Conservation (phyloP, 345 rosid genomes). For the Orychophragmus violaceus region DNA sequence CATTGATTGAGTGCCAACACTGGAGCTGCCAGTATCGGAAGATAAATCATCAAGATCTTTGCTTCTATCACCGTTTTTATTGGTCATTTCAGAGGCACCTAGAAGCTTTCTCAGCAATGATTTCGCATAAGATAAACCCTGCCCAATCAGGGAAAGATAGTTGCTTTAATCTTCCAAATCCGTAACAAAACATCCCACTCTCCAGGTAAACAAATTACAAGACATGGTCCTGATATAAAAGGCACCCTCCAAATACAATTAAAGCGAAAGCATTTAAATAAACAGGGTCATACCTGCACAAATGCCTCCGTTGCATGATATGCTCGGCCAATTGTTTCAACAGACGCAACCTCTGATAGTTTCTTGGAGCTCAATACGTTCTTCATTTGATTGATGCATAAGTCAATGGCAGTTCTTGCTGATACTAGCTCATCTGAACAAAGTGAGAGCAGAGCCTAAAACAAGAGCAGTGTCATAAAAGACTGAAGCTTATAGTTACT, state of each 20-base stretch:
- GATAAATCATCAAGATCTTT: slow-evolving; percentile 81
- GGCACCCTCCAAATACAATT: slow-evolving; percentile 1
- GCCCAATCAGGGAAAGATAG: slow-evolving; percentile 26
- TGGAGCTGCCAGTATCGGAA: slow-evolving; percentile 88
- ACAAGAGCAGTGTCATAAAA: slow-evolving; percentile 25
- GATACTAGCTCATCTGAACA: slow-evolving; percentile 83
- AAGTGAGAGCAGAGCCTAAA: slow-evolving; percentile 84
- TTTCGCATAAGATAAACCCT: slow-evolving; percentile 87
- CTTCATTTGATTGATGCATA: slow-evolving; percentile 83
- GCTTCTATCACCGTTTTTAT: slow-evolving; percentile 53
- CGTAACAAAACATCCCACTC: not conserved
- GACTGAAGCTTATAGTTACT: not conserved
- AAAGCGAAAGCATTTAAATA: not conserved
- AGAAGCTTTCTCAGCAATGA: slow-evolving; percentile 68
- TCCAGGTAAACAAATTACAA: not conserved
- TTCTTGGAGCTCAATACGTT: slow-evolving; percentile 70
- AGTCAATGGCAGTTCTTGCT: slow-evolving; percentile 76
- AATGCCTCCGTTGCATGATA: slow-evolving; percentile 88
- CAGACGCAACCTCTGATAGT: slow-evolving; percentile 79
- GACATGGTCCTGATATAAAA: slow-evolving; percentile 1
- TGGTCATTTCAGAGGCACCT: slow-evolving; percentile 52
- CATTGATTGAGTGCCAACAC: slow-evolving; percentile 72
- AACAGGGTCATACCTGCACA: slow-evolving; percentile 58
- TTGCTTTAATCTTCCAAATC: not conserved
- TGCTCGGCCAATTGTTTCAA: slow-evolving; percentile 88